Conservation (phyloP, 129 eudicot species). For the Ambrosia trifida region DNA sequence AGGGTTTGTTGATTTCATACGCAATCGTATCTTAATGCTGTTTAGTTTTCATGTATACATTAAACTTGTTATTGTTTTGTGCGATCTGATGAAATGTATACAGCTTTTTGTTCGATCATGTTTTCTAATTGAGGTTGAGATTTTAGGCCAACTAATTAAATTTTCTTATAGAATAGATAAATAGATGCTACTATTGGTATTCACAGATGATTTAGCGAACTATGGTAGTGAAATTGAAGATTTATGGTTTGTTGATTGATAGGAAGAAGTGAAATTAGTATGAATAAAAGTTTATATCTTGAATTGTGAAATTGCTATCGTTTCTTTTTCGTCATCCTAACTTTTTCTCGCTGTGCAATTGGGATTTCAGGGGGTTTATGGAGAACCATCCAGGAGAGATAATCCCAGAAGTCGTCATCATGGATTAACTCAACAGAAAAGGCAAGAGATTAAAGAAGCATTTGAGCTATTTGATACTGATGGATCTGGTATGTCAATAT, state of each 20-base stretch:
- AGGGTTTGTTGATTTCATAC: no score
- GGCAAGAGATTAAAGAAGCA: constrained; percentile 92
- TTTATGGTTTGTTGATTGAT: not conserved
- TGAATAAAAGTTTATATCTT: not conserved
- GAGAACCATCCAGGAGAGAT: constrained; percentile 57
- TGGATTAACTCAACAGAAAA: constrained; percentile 77
- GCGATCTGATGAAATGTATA: not conserved
- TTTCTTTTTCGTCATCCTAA: no score
- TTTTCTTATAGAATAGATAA: not conserved
- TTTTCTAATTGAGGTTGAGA: not conserved
- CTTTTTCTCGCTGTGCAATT: not conserved
- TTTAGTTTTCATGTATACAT: not conserved
- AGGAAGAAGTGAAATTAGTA: not conserved
- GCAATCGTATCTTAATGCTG: no score
- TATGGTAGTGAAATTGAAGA: not conserved
- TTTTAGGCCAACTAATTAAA: not conserved
- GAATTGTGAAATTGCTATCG: no score
- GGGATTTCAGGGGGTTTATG: constrained; percentile 36
- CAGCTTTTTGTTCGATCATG: not conserved
- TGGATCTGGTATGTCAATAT: constrained; percentile 80
- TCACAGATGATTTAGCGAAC: not conserved
- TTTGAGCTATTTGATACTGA: constrained; percentile 98
- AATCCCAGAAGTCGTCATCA: constrained; percentile 81
- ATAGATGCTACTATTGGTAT: not conserved
- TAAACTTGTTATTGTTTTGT: not conserved